phyloP scores from a whole-genome alignment of 805 yeast species.

The Saccharomycopsis malanga region DNA sequence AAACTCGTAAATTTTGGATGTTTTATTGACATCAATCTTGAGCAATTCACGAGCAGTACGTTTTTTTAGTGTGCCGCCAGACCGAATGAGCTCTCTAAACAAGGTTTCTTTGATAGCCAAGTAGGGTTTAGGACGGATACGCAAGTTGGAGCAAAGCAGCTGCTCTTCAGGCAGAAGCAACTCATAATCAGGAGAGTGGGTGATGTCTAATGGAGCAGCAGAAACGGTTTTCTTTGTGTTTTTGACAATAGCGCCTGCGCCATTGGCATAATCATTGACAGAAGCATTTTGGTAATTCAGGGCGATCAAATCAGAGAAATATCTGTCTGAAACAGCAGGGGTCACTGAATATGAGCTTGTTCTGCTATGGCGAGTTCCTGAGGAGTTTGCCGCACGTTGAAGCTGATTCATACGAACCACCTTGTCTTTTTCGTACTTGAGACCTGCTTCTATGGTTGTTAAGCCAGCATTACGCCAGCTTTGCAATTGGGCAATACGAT shows the following conservation, averaged over 20 bases:
- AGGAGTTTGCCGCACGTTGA: conserved; percentile 39
- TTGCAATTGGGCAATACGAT: conserved; percentile 82
- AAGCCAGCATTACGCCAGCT: conserved; percentile 91
- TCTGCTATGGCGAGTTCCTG: conserved; percentile 31
- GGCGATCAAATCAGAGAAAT: conserved; percentile 16
- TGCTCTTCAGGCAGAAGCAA: conserved; percentile 84
- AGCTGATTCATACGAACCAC: conserved; percentile 54
- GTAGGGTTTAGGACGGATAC: conserved; percentile 89
- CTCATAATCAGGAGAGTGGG: conserved; percentile 75
- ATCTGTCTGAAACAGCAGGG: conserved; percentile 12
- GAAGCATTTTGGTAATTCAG: conserved; percentile 2
- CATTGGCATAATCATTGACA: not conserved
- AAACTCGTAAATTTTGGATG: conserved; percentile 84
- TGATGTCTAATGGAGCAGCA: conserved; percentile 54
- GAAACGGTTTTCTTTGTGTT: conserved; percentile 33
- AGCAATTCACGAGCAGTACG: conserved; percentile 78
- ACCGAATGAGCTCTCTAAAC: conserved; percentile 78
- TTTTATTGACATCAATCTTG: conserved; percentile 80
- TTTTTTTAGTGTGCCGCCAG: conserved; percentile 78
- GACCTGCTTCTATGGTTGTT: conserved; percentile 74
- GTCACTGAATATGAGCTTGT: conserved; percentile 24
- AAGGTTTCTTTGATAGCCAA: conserved; percentile 84
- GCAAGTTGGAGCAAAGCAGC: conserved; percentile 70
- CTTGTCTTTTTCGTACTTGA: conserved; percentile 83
- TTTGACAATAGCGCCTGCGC: not conserved